Base-by-base conservation (phyloP, 2,329 filamentous ascomycete species). In the Colletotrichum tanaceti region DNA sequence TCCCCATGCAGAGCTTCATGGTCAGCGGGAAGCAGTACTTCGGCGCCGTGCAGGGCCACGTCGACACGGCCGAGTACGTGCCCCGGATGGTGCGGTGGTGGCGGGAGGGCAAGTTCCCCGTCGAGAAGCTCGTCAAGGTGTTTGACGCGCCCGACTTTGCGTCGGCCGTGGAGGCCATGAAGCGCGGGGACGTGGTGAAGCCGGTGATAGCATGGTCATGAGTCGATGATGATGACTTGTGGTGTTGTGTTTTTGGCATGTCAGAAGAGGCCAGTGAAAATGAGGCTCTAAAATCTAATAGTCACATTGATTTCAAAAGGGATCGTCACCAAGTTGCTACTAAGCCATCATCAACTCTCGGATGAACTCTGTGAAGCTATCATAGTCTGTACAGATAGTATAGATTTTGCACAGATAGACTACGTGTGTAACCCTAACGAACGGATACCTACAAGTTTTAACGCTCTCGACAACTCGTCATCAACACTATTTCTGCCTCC, bases 1-100 rank as follows among this genome's bases (percentile, higher is more conserved):
- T 87, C 4, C 78, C 80, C 9, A 77, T 83, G 47, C 80, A 82
- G 20, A 74, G 76, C 16, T 82, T 85, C 65, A 82, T 87, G 80
- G 76, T 78, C 11, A 75, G 75, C 14, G 85, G 83, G 0, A 85
- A 84, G 69, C 79, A 79, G 43, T 84, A 83, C 47, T 81, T 84
- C 4, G 84, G 84, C 0, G 83, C 83, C 18, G 57, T 69, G 5
- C 66, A 69, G 22, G 66, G 66, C 1, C 66, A 69, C 9, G 43
- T 41, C 5, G 79, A 82, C 16, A 81, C 86, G 47, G 83, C 83
- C 0, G 80, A 84, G 28, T 74, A 72, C 53, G 67, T 75, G 2
- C 73, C 73, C 0, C 73, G 75, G 49, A 73, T 80, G 70, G 76
- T 80, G 1, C 65, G 76, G 43, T 73, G 73, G 72, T 77, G 79